A percentile compares a stretch with the other conserved stretches of the same genome.
phyloP scores from a whole-genome alignment of 768 basidiomycete species.

The Cystobasidium onofrii region DNA sequence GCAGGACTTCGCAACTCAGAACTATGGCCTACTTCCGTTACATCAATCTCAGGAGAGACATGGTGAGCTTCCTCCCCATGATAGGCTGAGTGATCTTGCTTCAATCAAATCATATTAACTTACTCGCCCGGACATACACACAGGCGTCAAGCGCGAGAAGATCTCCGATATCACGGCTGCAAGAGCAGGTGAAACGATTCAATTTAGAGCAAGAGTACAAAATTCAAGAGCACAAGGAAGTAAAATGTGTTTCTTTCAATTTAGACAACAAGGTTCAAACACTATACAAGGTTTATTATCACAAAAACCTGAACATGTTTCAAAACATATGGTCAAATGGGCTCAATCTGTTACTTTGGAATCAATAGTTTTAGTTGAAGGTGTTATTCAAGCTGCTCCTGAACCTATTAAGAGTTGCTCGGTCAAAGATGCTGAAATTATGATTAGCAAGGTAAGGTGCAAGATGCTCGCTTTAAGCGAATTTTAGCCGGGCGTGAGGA shows the following conservation, averaged over 20 bases:
- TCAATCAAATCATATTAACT: too few species aligned
- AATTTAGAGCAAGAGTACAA: conserved; percentile 82
- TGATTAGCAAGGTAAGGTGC: conserved; percentile 62
- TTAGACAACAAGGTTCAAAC: conserved; percentile 71
- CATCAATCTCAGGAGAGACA: conserved; percentile 79
- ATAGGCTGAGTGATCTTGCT: too few species aligned
- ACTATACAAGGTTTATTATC: conserved; percentile 75
- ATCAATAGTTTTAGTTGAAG: conserved; percentile 85
- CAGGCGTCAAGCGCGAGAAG: conserved; percentile 55
- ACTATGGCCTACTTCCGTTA: conserved; percentile 79
- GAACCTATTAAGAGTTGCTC: conserved; percentile 86
- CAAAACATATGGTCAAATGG: conserved; percentile 98
- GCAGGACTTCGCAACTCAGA: conserved; percentile 57
- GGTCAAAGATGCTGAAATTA: conserved; percentile 76
- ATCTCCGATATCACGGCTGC: conserved; percentile 59
- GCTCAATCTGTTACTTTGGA: conserved; percentile 67
- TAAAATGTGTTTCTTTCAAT: conserved; percentile 88
- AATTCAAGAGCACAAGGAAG: conserved; percentile 80
- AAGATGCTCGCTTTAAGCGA: background rate
- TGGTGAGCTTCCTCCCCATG: conserved; percentile 40
- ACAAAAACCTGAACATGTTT: conserved; percentile 65
- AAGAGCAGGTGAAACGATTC: conserved; percentile 63
- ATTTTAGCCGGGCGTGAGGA: background rate
- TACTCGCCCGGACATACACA: too few species aligned
- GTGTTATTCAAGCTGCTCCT: conserved; percentile 64